Evolutionary conservation across 345 rosid species (phyloP).

Genomic region (Pugionium dolabratum): DNA sequence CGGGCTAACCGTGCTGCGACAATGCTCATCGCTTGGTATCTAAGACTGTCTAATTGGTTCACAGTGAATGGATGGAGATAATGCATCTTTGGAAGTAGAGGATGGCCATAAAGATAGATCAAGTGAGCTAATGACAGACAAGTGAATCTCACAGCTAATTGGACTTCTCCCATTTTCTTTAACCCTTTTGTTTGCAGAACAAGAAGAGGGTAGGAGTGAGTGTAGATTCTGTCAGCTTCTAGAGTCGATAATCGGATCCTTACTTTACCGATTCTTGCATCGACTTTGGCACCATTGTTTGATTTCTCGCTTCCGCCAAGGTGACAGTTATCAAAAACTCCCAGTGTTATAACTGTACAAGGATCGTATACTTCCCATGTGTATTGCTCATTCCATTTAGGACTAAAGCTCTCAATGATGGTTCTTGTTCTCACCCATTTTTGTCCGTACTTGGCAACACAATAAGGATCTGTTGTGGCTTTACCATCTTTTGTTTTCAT

Average conservation of each 20-base stretch:
- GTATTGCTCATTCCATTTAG: slow-evolving; percentile 81
- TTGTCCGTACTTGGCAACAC: slow-evolving; percentile 73
- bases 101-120: not conserved
- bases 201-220: slow-evolving; percentile 72
- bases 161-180: slow-evolving; percentile 78
- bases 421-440: slow-evolving; percentile 81
- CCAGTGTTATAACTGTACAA: slow-evolving; percentile 67
- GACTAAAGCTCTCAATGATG: slow-evolving; percentile 57
- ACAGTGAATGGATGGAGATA: slow-evolving; percentile 62
- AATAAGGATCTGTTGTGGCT: slow-evolving; percentile 62
- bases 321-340: slow-evolving; percentile 60
- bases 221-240: slow-evolving; percentile 63
- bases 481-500: slow-evolving; percentile 56
- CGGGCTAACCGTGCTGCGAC: slow-evolving; percentile 56
- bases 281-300: slow-evolving; percentile 39
- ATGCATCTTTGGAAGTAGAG: slow-evolving; percentile 73
- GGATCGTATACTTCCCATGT: slow-evolving; percentile 77
- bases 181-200: slow-evolving; percentile 61
- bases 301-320: not conserved
- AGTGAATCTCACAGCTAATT: slow-evolving; percentile 67
- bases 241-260: slow-evolving; percentile 66
- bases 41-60: slow-evolving; percentile 53
- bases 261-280: slow-evolving; percentile 65
- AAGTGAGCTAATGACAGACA: slow-evolving; percentile 40
- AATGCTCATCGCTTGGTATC: slow-evolving; percentile 67